These are phyloP conservation scores for Urostyla sp. DNA, from an alignment of 73 alveolate genomes.

Conservation along the genomic window DNA sequence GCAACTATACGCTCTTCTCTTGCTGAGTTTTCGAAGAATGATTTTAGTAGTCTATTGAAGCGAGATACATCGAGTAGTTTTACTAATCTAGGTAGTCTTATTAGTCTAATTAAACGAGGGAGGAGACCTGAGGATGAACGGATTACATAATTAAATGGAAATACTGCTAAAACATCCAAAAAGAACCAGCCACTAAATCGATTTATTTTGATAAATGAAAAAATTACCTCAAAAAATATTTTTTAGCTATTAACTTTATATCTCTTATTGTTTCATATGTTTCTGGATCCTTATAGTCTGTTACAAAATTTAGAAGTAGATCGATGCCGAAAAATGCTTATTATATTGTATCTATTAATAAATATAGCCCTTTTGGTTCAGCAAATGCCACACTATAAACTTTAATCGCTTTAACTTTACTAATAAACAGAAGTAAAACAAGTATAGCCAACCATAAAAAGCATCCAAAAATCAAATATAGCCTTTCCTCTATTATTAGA, in stretches of 20 bases:
- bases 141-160: conserved; percentile 81
- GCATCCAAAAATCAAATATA: conserved; percentile 61
- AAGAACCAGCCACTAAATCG: conserved; percentile 85
- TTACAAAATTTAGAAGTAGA: conserved; percentile 74
- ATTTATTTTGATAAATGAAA: neutral
- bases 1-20: conserved; percentile 86
- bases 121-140: conserved; percentile 53
- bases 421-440: conserved; percentile 61
- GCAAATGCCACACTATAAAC: conserved; percentile 53
- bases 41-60: conserved; percentile 79
- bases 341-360: conserved; percentile 37
- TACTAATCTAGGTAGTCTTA: conserved; percentile 84
- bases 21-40: conserved; percentile 79
- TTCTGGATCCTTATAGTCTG: conserved; percentile 88
- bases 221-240: conserved; percentile 65
- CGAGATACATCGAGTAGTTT: conserved; percentile 86
- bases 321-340: conserved; percentile 65
- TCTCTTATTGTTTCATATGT: conserved; percentile 83
- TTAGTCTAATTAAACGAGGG: conserved; percentile 77
- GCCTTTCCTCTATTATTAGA: conserved; percentile 66
- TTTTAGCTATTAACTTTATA: conserved; percentile 78
- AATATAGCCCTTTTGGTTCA: conserved; percentile 1
- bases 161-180: conserved; percentile 83
- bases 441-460: conserved; percentile 66
- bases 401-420: neutral